These are phyloP conservation scores for Lentinula sp. DNA, from an alignment of 768 basidiomycete species.

Conservation along the genomic window DNA sequence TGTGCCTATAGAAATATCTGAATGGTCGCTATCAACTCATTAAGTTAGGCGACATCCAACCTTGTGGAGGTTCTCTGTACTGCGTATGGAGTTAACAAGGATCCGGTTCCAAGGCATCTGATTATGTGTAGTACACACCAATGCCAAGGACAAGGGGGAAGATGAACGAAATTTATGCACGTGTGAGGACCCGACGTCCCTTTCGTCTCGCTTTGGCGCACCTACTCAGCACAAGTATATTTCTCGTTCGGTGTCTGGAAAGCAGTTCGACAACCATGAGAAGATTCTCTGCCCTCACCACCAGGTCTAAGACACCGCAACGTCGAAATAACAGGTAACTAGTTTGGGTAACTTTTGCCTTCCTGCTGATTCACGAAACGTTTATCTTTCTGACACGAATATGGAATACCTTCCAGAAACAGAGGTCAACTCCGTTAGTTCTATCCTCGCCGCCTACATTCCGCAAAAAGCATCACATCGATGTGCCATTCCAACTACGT, in stretches of 20 bases:
- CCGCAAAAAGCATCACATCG: slow-evolving; percentile 5
- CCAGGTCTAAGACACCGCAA: no score
- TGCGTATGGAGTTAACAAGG: background rate
- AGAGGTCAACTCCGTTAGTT: background rate
- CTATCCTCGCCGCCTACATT: background rate
- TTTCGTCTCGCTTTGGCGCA: no score
- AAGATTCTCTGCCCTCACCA: no score
- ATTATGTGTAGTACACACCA: background rate
- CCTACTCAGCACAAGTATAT: no score
- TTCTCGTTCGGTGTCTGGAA: no score
- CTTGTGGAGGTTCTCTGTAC: background rate
- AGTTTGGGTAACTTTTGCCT: background rate
- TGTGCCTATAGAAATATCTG: background rate
- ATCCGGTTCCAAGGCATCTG: background rate
- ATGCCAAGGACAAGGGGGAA: background rate
- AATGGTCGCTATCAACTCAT: background rate
- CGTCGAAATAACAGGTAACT: background rate
- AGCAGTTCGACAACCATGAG: no score
- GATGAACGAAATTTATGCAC: background rate
- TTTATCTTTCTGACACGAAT: background rate
- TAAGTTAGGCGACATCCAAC: background rate
- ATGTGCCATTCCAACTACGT: background rate
- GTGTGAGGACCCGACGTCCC: background rate
- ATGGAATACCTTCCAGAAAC: background rate
- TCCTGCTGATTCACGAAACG: background rate